A percentile compares a stretch with the other conserved stretches of the same genome.
Evolutionary conservation across 805 yeast species (phyloP).

Genomic region (Nematodospora valgi): DNA sequence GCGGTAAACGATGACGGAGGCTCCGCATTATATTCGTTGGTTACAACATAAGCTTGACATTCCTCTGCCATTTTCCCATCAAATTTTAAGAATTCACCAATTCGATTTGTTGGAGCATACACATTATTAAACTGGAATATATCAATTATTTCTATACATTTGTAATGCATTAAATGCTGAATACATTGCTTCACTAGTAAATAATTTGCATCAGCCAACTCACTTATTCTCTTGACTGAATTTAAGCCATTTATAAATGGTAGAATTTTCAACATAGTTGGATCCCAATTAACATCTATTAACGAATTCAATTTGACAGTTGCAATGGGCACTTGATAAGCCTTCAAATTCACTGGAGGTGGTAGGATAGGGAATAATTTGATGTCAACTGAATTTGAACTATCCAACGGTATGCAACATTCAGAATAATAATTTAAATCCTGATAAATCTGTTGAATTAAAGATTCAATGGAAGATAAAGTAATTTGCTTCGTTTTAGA

Average conservation of each 20-base stretch:
- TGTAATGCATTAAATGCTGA: constrained; percentile 86
- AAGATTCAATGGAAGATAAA: constrained; percentile 55
- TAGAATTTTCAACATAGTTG: constrained; percentile 84
- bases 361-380: constrained; percentile 89
- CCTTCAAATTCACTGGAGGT: constrained; percentile 69
- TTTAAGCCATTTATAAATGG: constrained; percentile 89
- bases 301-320: constrained; percentile 69
- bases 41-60: constrained; percentile 78
- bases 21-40: constrained; percentile 22
- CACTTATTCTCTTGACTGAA: constrained; percentile 72
- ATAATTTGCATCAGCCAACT: constrained; percentile 77
- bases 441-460: constrained; percentile 87
- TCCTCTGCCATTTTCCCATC: constrained; percentile 66
- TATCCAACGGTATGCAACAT: constrained; percentile 90
- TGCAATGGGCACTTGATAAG: constrained; percentile 90
- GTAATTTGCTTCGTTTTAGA: constrained; percentile 26
- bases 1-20: constrained; percentile 22
- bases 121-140: constrained; percentile 85
- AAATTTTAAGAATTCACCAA: constrained; percentile 59
- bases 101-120: constrained; percentile 83
- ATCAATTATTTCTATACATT: constrained; percentile 78
- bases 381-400: constrained; percentile 85
- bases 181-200: constrained; percentile 79
- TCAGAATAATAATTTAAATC: constrained; percentile 94
- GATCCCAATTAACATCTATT: constrained; percentile 94